Base-by-base conservation (phyloP, 106 monocot genomes). In the Dioscorea dumetorum region DNA sequence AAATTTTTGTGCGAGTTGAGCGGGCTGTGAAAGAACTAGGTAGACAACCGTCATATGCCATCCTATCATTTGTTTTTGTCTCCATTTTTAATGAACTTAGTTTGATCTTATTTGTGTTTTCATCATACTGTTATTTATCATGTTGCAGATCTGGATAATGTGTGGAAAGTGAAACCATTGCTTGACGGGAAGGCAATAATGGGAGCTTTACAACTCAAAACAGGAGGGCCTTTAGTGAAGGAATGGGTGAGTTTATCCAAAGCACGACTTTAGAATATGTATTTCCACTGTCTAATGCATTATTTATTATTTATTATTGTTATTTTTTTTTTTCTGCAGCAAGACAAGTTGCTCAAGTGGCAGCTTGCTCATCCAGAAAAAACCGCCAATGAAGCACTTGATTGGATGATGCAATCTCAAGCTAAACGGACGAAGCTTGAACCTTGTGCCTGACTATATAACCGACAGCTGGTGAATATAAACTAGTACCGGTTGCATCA, bases 171-270 rank as follows among this genome's bases (percentile, higher is more conserved):
- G 70, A 99, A 90, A 60, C 86, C 84, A 33, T 58, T 99, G 74
- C 83, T 93, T 3, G 85, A 93, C 77, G 99, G 99, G 18, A 93
- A 90, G 57, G 80, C 80, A 20, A 82, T 99, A 22, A 93, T 99
- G 93, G 66, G 66, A 51, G 66, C 80, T 67, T 60, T 99, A 18
- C 82, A 85, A 57, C 78, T 93, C 57, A 81, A 99, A 73, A 73
- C 74, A 64, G 93, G 99, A 61, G 88, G 87, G 2, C 90, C 83
- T 6, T 50, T 80, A 9, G 77, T 99, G 24, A 78, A 74, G 33
- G 80, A 90, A 78, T 99, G 99, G 99, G 92, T 92, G 79, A 81
- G 64, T 2, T 31, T 18, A 50, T 28, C 19, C 23, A 5, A 50
- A 60, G 23, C 16, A 15, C 34, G 28, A 59, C 18, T 41, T 3